Evolutionary conservation across 148 eudicot species (phyloP).

Genomic region (Amaranthus cruentus): DNA sequence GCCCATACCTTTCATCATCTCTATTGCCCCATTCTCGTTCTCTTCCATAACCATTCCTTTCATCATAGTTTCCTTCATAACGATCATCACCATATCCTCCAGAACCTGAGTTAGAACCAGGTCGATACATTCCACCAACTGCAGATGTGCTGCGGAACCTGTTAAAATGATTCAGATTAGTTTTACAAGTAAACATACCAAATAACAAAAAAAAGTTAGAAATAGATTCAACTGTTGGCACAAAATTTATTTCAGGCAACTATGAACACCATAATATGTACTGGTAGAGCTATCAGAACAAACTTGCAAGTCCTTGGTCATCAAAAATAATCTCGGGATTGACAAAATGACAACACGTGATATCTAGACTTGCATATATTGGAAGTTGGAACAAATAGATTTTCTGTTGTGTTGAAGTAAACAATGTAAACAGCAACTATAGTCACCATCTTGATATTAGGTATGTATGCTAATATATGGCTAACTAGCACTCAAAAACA

Average conservation of each 20-base stretch:
- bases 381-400: not conserved
- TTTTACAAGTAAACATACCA: not conserved
- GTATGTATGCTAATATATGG: no score
- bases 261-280: not conserved
- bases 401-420: not conserved
- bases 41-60: conserved; percentile 75
- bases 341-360: not conserved
- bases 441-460: no score
- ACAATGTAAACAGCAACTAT: not conserved
- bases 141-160: conserved; percentile 72
- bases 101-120: conserved; percentile 71
- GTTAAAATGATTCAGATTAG: conserved; percentile 12
- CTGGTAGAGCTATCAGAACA: not conserved
- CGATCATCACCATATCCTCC: conserved; percentile 66
- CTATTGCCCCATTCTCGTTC: conserved; percentile 62
- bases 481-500: no score
- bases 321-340: no score
- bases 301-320: not conserved
- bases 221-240: not conserved
- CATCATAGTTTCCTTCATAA: conserved; percentile 50
- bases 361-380: not conserved
- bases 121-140: conserved; percentile 69
- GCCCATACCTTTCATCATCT: conserved; percentile 72
- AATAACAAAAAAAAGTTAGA: not conserved
- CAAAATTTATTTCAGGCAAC: not conserved